Percentiles rank a stretch among this genome's conserved stretches.
Evolutionary conservation across 1,284 basidiomycete species (phyloP).

Genomic region (Cerrena zonata): DNA sequence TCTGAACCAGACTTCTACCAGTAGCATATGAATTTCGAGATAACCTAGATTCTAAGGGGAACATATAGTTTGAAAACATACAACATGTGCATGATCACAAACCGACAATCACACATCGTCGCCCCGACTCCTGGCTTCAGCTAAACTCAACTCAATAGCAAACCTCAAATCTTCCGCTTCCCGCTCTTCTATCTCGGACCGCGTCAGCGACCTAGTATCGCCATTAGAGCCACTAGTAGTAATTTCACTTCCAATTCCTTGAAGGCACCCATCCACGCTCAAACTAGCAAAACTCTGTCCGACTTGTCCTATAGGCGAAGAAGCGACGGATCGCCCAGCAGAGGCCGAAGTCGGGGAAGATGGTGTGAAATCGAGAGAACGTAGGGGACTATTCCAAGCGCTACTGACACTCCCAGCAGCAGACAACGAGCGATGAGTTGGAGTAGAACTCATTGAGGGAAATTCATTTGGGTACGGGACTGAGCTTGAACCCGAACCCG

Average conservation of each 20-base stretch:
- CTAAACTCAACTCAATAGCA: conserved; percentile 30
- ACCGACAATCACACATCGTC: conserved; percentile 22
- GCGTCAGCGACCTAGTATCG: not conserved
- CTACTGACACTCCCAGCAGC: conserved; percentile 23
- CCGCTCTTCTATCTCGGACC: conserved; percentile 11
- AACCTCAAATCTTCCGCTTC: conserved; percentile 26
- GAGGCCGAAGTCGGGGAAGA: conserved; percentile 6
- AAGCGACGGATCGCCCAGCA: not conserved
- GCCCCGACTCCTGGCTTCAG: conserved; percentile 28
- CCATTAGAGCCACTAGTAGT: not conserved
- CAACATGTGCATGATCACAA: too few species aligned
- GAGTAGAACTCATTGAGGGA: conserved; percentile 11
- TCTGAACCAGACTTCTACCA: too few species aligned
- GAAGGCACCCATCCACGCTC: not conserved
- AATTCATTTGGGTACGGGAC: conserved; percentile 16
- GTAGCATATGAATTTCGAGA: too few species aligned
- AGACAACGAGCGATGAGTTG: conserved; percentile 11
- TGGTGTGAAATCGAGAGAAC: conserved; percentile 17
- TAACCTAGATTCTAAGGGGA: too few species aligned
- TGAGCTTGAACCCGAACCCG: conserved; percentile 2
- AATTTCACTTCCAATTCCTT: not conserved
- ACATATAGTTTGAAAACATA: too few species aligned
- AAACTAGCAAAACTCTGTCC: not conserved
- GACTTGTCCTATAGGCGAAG: not conserved
- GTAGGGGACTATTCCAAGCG: conserved; percentile 30